phyloP scores from a whole-genome alignment of 176 grass and related monocot species.

The Oryza meridionalis region DNA sequence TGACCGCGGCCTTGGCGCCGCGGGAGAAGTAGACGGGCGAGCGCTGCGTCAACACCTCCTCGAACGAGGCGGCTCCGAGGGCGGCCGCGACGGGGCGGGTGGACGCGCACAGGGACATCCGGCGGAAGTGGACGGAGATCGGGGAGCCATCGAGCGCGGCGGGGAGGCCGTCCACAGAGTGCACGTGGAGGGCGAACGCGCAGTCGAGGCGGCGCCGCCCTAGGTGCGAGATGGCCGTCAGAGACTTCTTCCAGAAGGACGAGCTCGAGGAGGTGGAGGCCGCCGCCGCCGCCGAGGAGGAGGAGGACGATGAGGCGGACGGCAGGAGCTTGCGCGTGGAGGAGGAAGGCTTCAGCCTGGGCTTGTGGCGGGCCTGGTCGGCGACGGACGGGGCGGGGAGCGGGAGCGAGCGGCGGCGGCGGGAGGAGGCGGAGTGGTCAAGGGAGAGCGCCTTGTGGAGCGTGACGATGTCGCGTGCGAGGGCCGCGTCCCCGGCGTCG shows the following conservation, averaged over 20 bases:
- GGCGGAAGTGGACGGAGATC: constrained; percentile 71
- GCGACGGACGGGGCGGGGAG: constrained; percentile 42
- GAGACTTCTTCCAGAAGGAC: constrained; percentile 65
- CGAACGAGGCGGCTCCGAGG: constrained; percentile 67
- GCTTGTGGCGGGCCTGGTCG: constrained; percentile 34
- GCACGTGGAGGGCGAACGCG: constrained; percentile 79
- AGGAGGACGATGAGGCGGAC: constrained; percentile 13
- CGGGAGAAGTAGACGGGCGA: constrained; percentile 70
- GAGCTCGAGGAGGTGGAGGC: constrained; percentile 32
- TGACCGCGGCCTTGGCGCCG: constrained; percentile 54
- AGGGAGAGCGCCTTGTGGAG: constrained; percentile 92
- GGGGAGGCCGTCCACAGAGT: constrained; percentile 82
- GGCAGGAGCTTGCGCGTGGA: constrained; percentile 48
- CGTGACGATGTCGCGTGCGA: constrained; percentile 84
- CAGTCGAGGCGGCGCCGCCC: constrained; percentile 84
- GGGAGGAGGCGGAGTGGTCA: constrained; percentile 43
- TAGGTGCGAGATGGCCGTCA: constrained; percentile 86
- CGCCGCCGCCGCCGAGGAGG: not conserved
- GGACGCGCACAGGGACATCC: constrained; percentile 50
- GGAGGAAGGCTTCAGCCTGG: constrained; percentile 41
- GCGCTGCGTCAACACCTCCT: constrained; percentile 65
- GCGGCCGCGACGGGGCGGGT: constrained; percentile 52
- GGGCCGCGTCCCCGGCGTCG: constrained; percentile 55
- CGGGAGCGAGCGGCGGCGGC: constrained; percentile 62
- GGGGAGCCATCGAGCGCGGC: constrained; percentile 54